Conservation (phyloP, 139 green algal genomes). For the Desmodesmus armatus region DNA sequence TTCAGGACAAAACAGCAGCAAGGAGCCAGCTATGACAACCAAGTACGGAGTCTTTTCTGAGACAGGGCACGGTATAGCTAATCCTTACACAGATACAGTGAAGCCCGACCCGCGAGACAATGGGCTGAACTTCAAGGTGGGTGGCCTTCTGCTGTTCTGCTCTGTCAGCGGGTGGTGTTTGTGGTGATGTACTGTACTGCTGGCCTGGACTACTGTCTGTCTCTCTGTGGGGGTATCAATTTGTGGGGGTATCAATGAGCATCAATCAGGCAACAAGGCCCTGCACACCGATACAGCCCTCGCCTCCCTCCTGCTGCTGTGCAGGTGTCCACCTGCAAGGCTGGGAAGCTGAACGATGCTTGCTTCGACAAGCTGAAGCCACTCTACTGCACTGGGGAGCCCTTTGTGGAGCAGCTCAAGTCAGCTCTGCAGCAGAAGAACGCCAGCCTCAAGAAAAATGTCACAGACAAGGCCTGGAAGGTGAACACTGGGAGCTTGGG, state of each 20-base stretch:
- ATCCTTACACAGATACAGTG: constrained; percentile 38
- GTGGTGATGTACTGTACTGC: too few species aligned
- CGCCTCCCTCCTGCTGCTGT: too few species aligned
- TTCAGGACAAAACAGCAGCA: too few species aligned
- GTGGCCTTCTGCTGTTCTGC: too few species aligned
- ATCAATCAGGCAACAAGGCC: background rate
- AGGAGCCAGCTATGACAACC: too few species aligned
- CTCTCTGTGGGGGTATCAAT: background rate
- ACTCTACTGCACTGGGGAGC: constrained; percentile 61
- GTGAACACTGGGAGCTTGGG: too few species aligned
- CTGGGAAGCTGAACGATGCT: constrained; percentile 66
- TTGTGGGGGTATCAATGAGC: background rate
- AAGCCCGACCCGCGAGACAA: constrained; percentile 50
- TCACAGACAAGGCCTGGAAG: constrained; percentile 66
- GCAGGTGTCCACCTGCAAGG: background rate
- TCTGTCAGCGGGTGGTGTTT: too few species aligned
- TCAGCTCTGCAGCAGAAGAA: constrained; percentile 47
- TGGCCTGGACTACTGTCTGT: too few species aligned
- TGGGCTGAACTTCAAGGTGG: constrained; percentile 59
- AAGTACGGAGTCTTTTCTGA: constrained; percentile 46
- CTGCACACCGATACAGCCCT: too few species aligned
- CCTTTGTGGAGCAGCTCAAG: constrained; percentile 46
- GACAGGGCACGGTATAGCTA: background rate
- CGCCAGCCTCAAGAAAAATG: constrained; percentile 53
- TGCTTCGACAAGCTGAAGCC: constrained; percentile 73